Base-by-base conservation (phyloP, 1,284 basidiomycete species). In the Boletellus deceptivus region DNA sequence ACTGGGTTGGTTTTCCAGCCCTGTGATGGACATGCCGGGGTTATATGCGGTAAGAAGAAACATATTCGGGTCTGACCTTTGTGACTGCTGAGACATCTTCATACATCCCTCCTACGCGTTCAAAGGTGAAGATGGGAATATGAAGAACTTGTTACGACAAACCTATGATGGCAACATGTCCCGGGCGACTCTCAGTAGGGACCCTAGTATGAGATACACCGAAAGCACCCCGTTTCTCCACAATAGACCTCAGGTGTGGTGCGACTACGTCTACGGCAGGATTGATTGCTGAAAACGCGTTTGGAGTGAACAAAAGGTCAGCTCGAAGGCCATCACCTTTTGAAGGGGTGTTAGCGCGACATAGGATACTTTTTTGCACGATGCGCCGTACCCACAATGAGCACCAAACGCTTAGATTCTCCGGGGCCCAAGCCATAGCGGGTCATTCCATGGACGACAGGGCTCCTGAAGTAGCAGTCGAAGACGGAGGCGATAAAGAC, bases 1-100 rank as follows among this genome's bases (percentile, higher is more conserved):
- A 93, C 88, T 25, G 92, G 93, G 70, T 95, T 95, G 6, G 83
- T 80, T 74, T 93, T 93, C 91, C 91, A 93, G 48, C 91, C 91
- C 86, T 89, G 55, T 37, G 46, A 49, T 53, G 13, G 18, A 7
- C 6, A 22, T 6, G 10, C 24, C 44, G 20, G 52, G 41, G 46
- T 59, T n/a, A 59, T 48, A 22, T 38, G 46, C 14, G 18, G 40
- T 25, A 52, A 31, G 3, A 33, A 35, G 20, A 53, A 31, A 18
- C 16, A 41, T 10, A 18, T 8, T 46, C 18, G 29, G 36, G 29
- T 53, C 73, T 58, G 70, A 84, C 83, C 82, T 86, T 89, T 55
- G 87, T 93, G 27, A 95, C 92, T 13, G 91, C 92, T 6, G 89
- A 91, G 6, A 93, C 91, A 60, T 95, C 91, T 68, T 95, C 93